Base-by-base conservation (phyloP, 257 asterid species). In the Leptodermis oblonga region DNA sequence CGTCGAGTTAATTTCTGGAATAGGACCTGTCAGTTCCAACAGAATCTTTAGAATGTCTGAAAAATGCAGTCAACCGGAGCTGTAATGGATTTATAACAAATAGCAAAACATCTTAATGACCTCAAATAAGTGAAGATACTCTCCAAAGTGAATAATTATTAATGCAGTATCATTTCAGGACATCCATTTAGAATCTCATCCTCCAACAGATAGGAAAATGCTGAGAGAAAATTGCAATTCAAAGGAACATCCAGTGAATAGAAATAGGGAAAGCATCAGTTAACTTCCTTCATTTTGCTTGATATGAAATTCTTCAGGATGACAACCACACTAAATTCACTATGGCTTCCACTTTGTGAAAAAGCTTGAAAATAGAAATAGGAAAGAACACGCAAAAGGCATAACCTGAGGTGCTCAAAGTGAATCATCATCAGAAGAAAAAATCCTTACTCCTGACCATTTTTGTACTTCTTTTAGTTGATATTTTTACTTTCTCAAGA, bases 1-100 rank as follows among this genome's bases (percentile, higher is more conserved):
- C 68, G 95, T 80, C 14, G 97, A 86, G 79, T 85, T 89, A 65
- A 92, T 81, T 37, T 63, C 70, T 7, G 78, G 93, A 74, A 92
- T 77, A 70, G 88, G 49, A 73, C 95, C 97, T 92, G 91, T 43
- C 56, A 76, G 77, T 71, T 70, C 54, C 71, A 43, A 73, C 42
- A 76, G 77, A 74, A 62, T 17, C 64, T 68, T 55, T 63, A 74
- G 41, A 61, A 36, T 3, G 26, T 25, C 28, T 48, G 22, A 23
- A 48, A 33, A 53, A 37, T 33, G 53, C 52, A 10, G 20, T 70
- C 15, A 68, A 48, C 15, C 8, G 11, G 25, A 60, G 63, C 54
- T 67, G 72, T 41, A 68, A n/a, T 33, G 34, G 8, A 67, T 28
- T 31, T 12, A 53, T 67, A 45, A n/a, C 45, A 67, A 67, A 20